Evolutionary conservation across 176 grass and related monocot species (phyloP), one percentile per base, ranked within the genome.

Genomic region (Bothriochloa decipiens): DNA sequence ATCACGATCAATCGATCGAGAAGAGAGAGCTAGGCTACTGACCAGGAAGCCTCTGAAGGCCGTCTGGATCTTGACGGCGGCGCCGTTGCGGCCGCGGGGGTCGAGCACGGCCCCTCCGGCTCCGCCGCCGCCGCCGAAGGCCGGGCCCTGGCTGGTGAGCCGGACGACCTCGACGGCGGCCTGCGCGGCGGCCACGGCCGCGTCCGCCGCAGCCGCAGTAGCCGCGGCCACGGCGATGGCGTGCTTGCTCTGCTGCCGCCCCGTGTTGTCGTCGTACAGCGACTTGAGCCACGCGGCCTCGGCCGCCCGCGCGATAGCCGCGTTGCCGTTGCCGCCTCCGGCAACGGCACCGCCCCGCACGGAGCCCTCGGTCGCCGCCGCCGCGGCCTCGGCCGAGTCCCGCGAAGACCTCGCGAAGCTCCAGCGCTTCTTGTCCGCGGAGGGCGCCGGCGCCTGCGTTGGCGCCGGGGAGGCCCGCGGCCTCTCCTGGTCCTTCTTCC

Each of bases 201-300:
- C 93, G 75, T 98, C 93, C 1, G 96, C 93, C 0, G 96, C 96
- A 0, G 81, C 91, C 0, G 91, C 89, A 0, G 96, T 95, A 12
- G 96, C 96, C 47, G 96, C 96, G 0, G 93, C 96, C 1, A 95
- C 91, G 0, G 96, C 93, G 77, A 98, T 96, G 65, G 93, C 96
- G 64, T 96, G 93, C 91, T 92, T 96, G 93, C 87, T 99, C 89
- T 96, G 96, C 78, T 96, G 91, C 74, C 92, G 81, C 50, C 89
- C 93, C 2, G 53, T 92, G 18, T 92, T 92, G 18, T 93, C 92
- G 9, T 70, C 62, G 77, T 96, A 99, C 39, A 99, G 7, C 4
- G 96, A 96, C 75, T 82, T 84, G 61, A 94, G 88, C 93, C 90
- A 99, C 36, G 87, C 89, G 0, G 81, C 82, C 76, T 95, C 85